Evolutionary conservation across 257 asterid genomes (phyloP), one percentile per base, ranked within the genome.

Genomic region (Salvia miltiorrhiza): DNA sequence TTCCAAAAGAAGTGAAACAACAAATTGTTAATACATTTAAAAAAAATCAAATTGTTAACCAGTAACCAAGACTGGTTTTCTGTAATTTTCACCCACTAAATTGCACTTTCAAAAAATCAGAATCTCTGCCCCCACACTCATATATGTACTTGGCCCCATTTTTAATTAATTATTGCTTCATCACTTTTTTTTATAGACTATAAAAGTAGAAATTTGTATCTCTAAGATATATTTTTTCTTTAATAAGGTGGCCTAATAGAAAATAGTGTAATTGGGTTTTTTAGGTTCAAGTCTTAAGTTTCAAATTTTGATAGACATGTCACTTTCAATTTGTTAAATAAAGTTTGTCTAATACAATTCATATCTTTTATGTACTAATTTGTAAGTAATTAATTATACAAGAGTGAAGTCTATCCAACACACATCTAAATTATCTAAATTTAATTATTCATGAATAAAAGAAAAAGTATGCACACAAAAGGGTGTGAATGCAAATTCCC

Each of bases 31-130:
- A 53, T 70, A 64, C 49, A 58, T 48, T 3, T 33, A 2, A 2
- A 2, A 30, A 30, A 30, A 30, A 30, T 30, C 6, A 7, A 35
- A 35, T 37, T 37, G 43, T 9, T 37, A 37, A 3, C 41, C 7
- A 48, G 5, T 49, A 39, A 57, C 59, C 50, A 67, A 61, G 64
- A 23, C 70, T 55, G 57, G 35, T 67, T 30, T 30, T 63, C 72
- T 69, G 65, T 71, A 40, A 65, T 67, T 69, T 72, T 58, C 45
- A 48, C 73, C 63, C 67, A 63, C 78, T 59, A 72, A 48, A 57
- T 65, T 63, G 77, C 69, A 58, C 69, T 73, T 79, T 69, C 61
- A 69, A 52, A 23, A 70, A 58, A 79, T 71, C 76, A 69, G 61
- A 63, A 73, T 69, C 23, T 44, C 2, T 65, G 74, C 9, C 71